phyloP scores from a whole-genome alignment of 805 yeast species.

The Debaryomyces tyrocola region DNA sequence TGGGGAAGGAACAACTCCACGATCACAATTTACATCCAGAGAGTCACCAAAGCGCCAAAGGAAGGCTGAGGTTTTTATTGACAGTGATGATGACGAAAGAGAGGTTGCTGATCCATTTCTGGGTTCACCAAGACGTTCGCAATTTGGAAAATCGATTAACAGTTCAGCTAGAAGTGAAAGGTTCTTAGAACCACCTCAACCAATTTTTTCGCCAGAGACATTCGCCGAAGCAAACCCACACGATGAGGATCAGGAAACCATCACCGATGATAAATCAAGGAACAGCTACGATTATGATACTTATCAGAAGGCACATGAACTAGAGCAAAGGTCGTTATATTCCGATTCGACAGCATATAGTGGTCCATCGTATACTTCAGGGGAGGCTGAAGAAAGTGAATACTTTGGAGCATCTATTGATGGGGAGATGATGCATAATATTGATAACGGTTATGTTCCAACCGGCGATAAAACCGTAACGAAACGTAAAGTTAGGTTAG shows the following conservation, averaged over 20 bases:
- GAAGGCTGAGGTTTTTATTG: conserved; percentile 47
- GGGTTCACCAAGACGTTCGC: conserved; percentile 40
- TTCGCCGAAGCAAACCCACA: conserved; percentile 56
- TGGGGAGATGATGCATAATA: conserved; percentile 47
- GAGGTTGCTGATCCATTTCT: conserved; percentile 20
- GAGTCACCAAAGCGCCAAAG: conserved; percentile 71
- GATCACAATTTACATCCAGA: conserved; percentile 65
- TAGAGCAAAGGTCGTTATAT: conserved; percentile 34
- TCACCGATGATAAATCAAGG: conserved; percentile 23
- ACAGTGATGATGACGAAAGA: conserved; percentile 30
- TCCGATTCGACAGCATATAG: conserved; percentile 36
- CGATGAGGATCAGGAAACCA: conserved; percentile 31
- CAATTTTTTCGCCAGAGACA: conserved; percentile 61
- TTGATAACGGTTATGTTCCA: conserved; percentile 45
- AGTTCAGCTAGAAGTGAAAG: conserved; percentile 46
- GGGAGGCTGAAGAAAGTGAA: conserved; percentile 26
- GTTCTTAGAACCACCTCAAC: conserved; percentile 62
- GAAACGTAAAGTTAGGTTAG: conserved; percentile 72
- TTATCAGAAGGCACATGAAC: conserved; percentile 34
- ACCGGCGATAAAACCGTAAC: conserved; percentile 67
- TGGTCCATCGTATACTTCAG: conserved; percentile 28
- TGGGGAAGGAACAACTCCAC: conserved; percentile 42
- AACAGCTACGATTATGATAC: conserved; percentile 31
- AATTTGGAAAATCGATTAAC: conserved; percentile 25
- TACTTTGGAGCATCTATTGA: conserved; percentile 48